Base-by-base conservation (phyloP, 176 grass and related monocot genomes). In the Phragmites australis region DNA sequence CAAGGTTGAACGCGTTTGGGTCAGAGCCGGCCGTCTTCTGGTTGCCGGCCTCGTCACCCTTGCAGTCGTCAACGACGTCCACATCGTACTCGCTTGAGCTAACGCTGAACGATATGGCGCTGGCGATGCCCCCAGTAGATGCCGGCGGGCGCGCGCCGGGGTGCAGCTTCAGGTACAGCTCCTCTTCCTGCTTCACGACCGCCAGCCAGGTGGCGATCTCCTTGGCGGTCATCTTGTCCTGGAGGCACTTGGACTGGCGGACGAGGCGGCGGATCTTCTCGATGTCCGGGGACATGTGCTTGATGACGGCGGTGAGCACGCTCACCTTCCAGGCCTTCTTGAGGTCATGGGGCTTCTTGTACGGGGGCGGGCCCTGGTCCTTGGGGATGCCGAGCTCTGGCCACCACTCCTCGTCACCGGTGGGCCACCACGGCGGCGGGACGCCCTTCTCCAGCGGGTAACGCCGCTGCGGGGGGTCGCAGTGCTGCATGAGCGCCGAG, bases 201-300 rank as follows among this genome's bases (percentile, higher is more conserved):
- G 92, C 88, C 72, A 99, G 79, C 96, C 96, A 99, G 13, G 92
- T 99, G 37, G 92, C 70, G 53, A 89, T 99, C 90, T 99, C 96
- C 84, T 99, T 99, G 43, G 96, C 96, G 0, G 96, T 99, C 96
- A 99, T 99, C 86, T 99, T 99, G 82, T 99, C 96, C 61, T 99
- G 96, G 61, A 99, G 91, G 75, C 96, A 99, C 72, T 99, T 99
- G 70, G 92, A 94, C 84, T 95, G 92, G 37, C 96, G 81, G 26
- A 95, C 96, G 0, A 99, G 86, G 11, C 96, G 71, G 7, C 96
- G 92, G 55, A 99, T 95, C 88, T 99, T 99, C 75, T 99, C 96
- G 10, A 99, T 93, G 77, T 99, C 92, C 13, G 96, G 96, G 8
- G 92, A 99, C 84, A 99, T 95, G 84, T 99, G 96, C 84, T 99